Evolutionary conservation across 2,329 filamentous ascomycete species (phyloP), one percentile per base, ranked within the genome.

Genomic region (Dothistroma pini): DNA sequence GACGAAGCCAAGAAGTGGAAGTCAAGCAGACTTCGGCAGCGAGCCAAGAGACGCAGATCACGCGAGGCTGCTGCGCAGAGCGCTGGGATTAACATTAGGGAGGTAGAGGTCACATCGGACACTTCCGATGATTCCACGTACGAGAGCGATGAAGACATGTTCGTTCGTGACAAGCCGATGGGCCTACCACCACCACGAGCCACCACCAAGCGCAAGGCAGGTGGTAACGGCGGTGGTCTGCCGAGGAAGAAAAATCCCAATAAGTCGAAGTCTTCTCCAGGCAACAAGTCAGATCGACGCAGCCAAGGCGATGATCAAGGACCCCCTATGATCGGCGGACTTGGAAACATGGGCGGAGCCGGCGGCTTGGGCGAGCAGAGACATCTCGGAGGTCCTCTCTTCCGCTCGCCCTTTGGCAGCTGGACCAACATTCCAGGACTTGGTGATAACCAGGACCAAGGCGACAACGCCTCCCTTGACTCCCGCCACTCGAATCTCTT

Each of bases 1-100:
- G 53, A 49, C 4, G 47, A 38, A 1, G 60, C 56, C 4, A 53
- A 54, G 25, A 50, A 50, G 19, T 68, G 29, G 54, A 66, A 62
- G 53, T 6, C 21, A 12, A 51, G 22, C 21, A 59, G 47, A 22
- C 41, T 59, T 34, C 50, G 41, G 7, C 34, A 31, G 7, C 51
- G 52, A 8, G 31, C 6, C 12, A 57, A 51, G 25, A 34, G 31
- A n/a, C 25, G 32, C n/a, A 29, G 12, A n/a, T 16, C 48, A 11
- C 38, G 54, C 25, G 21, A n/a, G 16, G 29, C 10, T 9, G 35
- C 54, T 4, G 51, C n/a, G 4, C 51, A 19, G n/a, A 31, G 11
- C 31, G 51, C 51, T 0, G 51, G 51, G 8, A 21, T 53, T 16
- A 29, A 53, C 31, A 14, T 31, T 19, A 29, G 12, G 9, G 14